Evolutionary conservation across 2,329 filamentous ascomycete genomes (phyloP).

Genomic region (Pyricularia sp.): DNA sequence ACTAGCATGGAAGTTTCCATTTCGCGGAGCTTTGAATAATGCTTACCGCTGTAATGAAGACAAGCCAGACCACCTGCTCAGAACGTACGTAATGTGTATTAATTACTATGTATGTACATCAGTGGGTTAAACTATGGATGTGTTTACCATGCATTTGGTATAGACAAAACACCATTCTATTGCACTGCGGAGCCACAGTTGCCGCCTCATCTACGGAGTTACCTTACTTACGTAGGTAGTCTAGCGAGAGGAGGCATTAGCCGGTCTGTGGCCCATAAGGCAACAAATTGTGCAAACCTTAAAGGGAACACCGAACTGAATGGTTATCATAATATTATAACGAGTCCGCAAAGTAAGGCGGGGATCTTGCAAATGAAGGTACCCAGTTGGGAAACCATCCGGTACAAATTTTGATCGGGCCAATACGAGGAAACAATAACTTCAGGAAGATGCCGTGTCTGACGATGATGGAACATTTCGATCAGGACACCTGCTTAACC

Average conservation of each 20-base stretch:
- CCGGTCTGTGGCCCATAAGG: background rate
- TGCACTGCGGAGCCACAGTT: background rate
- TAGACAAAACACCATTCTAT: background rate
- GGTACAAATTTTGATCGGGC: background rate
- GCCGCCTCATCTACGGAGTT: background rate
- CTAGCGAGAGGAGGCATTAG: background rate
- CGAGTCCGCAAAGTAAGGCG: background rate
- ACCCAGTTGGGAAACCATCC: background rate
- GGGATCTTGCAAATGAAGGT: background rate
- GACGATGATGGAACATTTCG: background rate
- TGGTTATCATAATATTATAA: background rate
- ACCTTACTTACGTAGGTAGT: background rate
- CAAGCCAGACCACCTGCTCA: background rate
- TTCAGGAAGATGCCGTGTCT: background rate
- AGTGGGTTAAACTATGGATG: background rate
- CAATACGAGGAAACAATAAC: background rate
- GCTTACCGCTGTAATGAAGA: background rate
- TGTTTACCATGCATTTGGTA: background rate
- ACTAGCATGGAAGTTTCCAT: background rate
- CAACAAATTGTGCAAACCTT: background rate
- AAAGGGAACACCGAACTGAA: too few species aligned
- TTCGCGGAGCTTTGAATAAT: background rate
- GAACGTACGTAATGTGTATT: too few species aligned
- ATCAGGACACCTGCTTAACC: background rate
- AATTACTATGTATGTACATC: too few species aligned